Conservation (phyloP, 2,329 filamentous ascomycete species). For the Stylonectria norvegica region DNA sequence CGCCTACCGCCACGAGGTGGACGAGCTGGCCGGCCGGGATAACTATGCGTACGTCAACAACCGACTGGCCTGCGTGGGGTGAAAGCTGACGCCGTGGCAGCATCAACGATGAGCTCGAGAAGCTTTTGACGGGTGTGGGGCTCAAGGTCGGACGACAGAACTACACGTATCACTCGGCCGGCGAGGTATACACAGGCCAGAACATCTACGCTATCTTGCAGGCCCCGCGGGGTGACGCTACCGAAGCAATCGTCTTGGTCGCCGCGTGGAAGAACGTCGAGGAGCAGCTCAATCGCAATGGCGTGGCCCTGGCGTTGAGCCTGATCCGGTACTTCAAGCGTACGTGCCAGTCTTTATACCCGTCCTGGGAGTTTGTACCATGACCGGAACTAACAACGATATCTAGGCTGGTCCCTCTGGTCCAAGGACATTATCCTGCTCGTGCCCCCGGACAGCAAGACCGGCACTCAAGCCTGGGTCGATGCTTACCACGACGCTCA, state of each 20-base stretch:
- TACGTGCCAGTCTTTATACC: slow-evolving; percentile 35
- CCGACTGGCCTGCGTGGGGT: background rate
- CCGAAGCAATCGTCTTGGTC: slow-evolving; percentile 91
- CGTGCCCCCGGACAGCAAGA: slow-evolving; percentile 81
- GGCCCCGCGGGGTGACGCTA: slow-evolving; percentile 91
- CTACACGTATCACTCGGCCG: slow-evolving; percentile 79
- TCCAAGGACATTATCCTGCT: slow-evolving; percentile 97
- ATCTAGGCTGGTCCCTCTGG: slow-evolving; percentile 88
- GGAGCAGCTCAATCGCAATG: slow-evolving; percentile 76
- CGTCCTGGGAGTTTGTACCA: background rate
- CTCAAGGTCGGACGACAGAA: slow-evolving; percentile 85
- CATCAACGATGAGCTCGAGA: slow-evolving; percentile 68
- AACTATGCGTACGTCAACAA: slow-evolving; percentile 48
- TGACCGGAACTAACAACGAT: slow-evolving; percentile 14
- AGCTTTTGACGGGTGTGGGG: slow-evolving; percentile 73
- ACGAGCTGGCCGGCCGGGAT: slow-evolving; percentile 52
- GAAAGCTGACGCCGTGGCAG: slow-evolving; percentile 30
- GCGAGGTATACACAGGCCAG: slow-evolving; percentile 70
- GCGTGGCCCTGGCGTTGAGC: slow-evolving; percentile 80
- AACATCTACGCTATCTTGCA: slow-evolving; percentile 94
- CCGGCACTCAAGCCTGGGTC: slow-evolving; percentile 93
- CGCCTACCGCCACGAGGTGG: slow-evolving; percentile 82
- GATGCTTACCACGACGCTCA: slow-evolving; percentile 96
- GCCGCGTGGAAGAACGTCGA: slow-evolving; percentile 84
- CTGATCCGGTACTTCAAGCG: slow-evolving; percentile 92